Evolutionary conservation across 1,139 yeast species (phyloP), one percentile per base, ranked within the genome.

Genomic region (Geotrichum phurueaensis): DNA sequence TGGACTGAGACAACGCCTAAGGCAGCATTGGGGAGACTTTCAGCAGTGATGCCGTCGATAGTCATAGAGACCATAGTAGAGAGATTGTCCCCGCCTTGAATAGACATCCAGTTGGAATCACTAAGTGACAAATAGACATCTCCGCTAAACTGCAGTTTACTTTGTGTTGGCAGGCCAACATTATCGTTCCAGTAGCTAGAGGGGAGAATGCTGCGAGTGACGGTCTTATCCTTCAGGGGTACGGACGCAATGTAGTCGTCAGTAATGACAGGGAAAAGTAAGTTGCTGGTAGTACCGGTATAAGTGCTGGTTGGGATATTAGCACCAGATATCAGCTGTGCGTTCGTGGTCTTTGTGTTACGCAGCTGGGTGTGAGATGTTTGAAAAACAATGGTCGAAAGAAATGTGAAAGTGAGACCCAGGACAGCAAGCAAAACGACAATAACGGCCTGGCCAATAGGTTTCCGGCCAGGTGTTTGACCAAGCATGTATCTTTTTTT

Each of bases 31-130:
- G 63, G 58, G 1, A 60, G 39, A 6, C 29, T 43, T 31, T 56
- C 58, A n/a, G 59, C 61, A 20, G 59, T 52, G 29, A 60, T 53
- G 10, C 59, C 59, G 51, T 58, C 59, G 3, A 60, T 50, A 2
- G 51, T 33, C 57, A 60, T 55, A 20, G 51, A 49, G 7, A 60
- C 22, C 15, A 56, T 49, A 6, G 63, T 56, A 5, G 53, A 48
- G 22, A 54, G 25, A 18, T 58, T 51, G 4, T 56, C 36, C 3
- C 54, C 52, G 18, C 51, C 53, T 9, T 54, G 51, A 47, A 60
- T 50, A 2, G 58, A 23, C 54, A 56, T 53, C 63, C 63, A 60
- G 50, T 60, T 60, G 18, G 50, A 13, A n/a, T 60, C 60, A n/a
- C 53, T 31, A 7, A 60, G 36, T 2, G 55, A 57, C 9, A 60